These are phyloP conservation scores for Globisporangium mamillatum DNA, from an alignment of 352 stramenopile species.

Conservation along the genomic window DNA sequence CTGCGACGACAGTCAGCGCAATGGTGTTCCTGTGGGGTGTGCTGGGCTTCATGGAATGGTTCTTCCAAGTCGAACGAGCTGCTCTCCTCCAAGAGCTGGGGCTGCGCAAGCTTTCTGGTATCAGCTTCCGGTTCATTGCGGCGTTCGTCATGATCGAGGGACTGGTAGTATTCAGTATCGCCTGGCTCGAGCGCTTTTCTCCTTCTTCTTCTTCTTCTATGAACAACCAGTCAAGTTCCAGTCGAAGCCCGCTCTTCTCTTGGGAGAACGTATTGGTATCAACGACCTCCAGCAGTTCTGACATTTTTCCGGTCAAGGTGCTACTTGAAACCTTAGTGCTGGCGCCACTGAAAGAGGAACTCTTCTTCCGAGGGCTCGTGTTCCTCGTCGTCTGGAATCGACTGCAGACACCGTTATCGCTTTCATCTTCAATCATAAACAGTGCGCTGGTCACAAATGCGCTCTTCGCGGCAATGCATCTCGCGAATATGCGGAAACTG, in stretches of 20 bases:
- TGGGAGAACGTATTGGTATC: conserved; percentile 19
- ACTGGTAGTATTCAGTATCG: background rate
- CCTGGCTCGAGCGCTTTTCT: background rate
- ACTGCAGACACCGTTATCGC: conserved; percentile 14
- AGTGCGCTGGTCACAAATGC: conserved; percentile 32
- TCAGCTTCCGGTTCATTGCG: background rate
- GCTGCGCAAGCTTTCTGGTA: background rate
- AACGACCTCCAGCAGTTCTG: background rate
- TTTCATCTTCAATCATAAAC: background rate
- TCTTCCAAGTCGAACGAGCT: conserved; percentile 23
- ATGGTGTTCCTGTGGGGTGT: conserved; percentile 28
- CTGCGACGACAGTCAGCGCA: conserved; percentile 14
- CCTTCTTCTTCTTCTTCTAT: background rate
- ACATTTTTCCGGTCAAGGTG: background rate
- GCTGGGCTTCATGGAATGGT: conserved; percentile 29
- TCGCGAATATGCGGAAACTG: conserved; percentile 34
- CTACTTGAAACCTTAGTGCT: conserved; percentile 35
- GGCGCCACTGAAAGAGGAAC: conserved; percentile 49
- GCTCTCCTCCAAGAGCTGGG: background rate
- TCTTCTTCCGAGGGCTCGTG: conserved; percentile 63
- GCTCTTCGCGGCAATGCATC: conserved; percentile 51
- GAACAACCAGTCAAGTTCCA: background rate
- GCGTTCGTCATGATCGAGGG: background rate
- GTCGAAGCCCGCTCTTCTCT: conserved; percentile 15
- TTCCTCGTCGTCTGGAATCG: conserved; percentile 49